Base-by-base conservation (phyloP, 2,329 filamentous ascomycete species). In the Massarina eburnea region DNA sequence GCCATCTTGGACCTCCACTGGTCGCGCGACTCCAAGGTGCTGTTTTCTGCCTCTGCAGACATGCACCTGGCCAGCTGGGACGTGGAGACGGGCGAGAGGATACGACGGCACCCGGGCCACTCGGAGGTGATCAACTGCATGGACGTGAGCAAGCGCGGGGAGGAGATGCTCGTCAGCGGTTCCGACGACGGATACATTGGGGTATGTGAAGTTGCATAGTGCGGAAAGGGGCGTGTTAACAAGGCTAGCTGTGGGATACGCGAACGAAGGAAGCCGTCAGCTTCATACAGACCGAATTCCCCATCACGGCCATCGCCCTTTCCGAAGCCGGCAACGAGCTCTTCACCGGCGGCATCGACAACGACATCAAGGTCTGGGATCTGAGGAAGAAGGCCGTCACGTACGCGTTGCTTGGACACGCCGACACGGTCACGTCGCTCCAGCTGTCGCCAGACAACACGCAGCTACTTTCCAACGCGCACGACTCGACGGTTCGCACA, bases 351-450 rank as follows among this genome's bases (percentile, higher is more conserved):
- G 89, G 91, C 18, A 96, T 99, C 58, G 94, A 97, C 73, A 96
- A 97, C 66, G 91, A 95, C 59, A 95, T 99, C 68, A 90, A 91
- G 61, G 91, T 95, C 17, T 99, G 94, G 92, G 94, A 99, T 71
- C 74, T 97, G 64, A 84, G 94, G 56, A 97, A 96, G 76, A 91
- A 95, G 71, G 82, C 86, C 6, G 82, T 95, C 2, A 84, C 90
- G 5, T 96, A 97, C 71, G 86, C 87, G 1, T 85, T 99, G 79
- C 73, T 88, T 10, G 94, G 94, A 0, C 94, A 99, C 68, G 86
- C 84, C 42, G 94, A 99, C 66, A 97, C 92, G 0, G 79, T 99
- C 52, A 95, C 91, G 3, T 95, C 91, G 10, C 77, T 99, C 37
- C 80, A 88, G 43, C 82, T 97, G n/a, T 96, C 92, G 2, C 92